Percentiles rank a stretch among this genome's conserved stretches.
Conservation (phyloP, 257 asterid species). For the Buddleja alternifolia region DNA sequence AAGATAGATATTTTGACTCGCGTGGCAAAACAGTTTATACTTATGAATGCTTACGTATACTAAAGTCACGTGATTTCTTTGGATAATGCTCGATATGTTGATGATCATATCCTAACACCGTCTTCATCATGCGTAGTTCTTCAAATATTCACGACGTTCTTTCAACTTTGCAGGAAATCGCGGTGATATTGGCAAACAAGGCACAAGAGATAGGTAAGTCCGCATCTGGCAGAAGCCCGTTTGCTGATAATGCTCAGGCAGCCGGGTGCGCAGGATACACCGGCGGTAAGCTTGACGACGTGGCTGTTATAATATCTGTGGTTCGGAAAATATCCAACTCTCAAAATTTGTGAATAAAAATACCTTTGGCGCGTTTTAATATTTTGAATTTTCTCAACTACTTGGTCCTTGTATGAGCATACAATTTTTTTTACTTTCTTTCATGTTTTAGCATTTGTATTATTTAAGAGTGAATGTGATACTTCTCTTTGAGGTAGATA, state of each 20-base stretch:
- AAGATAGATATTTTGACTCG: too few relatives aligned
- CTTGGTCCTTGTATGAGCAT: slow-evolving; percentile 2
- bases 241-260: slow-evolving; percentile 79
- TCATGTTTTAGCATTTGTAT: too few relatives aligned
- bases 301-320: slow-evolving; percentile 74
- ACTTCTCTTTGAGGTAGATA: too few relatives aligned
- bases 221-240: slow-evolving; percentile 60
- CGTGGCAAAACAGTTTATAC: too few relatives aligned
- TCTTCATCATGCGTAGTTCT: too few relatives aligned
- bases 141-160: background rate
- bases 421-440: background rate
- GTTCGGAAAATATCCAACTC: slow-evolving; percentile 26
- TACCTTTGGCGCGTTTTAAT: slow-evolving; percentile 16
- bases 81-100: too few relatives aligned
- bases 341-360: background rate
- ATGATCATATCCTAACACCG: too few relatives aligned
- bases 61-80: background rate
- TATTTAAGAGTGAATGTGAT: too few relatives aligned
- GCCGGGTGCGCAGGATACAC: slow-evolving; percentile 62
- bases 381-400: background rate
- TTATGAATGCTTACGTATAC: background rate
- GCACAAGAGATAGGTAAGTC: slow-evolving; percentile 72
- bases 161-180: slow-evolving; percentile 61
- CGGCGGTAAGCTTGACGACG: slow-evolving; percentile 87
- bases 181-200: slow-evolving; percentile 58